Evolutionary conservation across 257 asterid species (phyloP), one percentile per base, ranked within the genome.

Genomic region (Petunia axillaris): DNA sequence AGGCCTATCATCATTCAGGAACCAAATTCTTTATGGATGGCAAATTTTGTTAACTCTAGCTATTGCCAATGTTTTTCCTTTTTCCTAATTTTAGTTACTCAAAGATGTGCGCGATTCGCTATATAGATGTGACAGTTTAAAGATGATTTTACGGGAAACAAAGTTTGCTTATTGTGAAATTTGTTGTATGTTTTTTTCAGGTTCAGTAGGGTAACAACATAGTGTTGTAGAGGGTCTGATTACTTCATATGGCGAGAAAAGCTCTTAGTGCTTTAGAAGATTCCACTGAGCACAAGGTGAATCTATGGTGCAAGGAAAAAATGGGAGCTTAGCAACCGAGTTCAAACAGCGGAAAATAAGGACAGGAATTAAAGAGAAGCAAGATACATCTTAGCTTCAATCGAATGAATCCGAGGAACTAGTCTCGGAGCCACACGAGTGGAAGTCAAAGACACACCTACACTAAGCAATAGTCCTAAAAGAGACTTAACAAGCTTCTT

Each of bases 241-340:
- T 8, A 40, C 58, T 67, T 3, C 48, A 65, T 65, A 71, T 71
- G 77, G 77, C 77, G 35, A 88, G 93, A 63, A 91, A 89, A 80
- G 98, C 94, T 64, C 85, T 89, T 76, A 87, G 85, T 14, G 95
- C 93, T 86, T 87, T 93, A 37, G 89, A 90, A 80, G 98, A 93
- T 83, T 87, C 96, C 48, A 89, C 98, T 70, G 94, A 87, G 64
- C 85, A 87, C 84, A 93, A 92, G 97, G 98, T 93, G 81, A 81
- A 64, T 10, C 14, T 55, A 43, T 16, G 37, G 25, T n/a, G n/a
- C n/a, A n/a, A n/a, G n/a, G n/a, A n/a, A n/a, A n/a, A n/a, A n/a
- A n/a, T n/a, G n/a, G n/a, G n/a, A n/a, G n/a, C n/a, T n/a, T n/a
- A n/a, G n/a, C n/a, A n/a, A n/a, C n/a, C n/a, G n/a, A n/a, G n/a